Evolutionary conservation across 2,329 filamentous ascomycete genomes (phyloP), one percentile per base, ranked within the genome.

Genomic region (Nigrospora sphaerica): DNA sequence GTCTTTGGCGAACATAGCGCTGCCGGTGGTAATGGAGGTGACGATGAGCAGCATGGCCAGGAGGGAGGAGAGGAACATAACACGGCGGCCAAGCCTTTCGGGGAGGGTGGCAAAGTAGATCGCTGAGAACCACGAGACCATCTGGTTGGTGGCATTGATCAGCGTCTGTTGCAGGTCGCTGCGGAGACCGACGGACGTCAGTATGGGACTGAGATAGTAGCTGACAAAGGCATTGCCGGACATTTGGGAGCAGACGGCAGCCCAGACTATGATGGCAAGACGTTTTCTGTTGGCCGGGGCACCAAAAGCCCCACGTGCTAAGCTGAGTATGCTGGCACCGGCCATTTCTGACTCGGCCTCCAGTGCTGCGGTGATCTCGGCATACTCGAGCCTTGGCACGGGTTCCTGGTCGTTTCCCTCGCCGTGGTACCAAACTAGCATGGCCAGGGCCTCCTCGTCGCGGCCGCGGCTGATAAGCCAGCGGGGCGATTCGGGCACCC

Each of bases 131-230:
- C 40, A 45, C 44, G 45, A 40, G 42, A 46, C 49, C 23, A 53
- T 48, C 42, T 46, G 44, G n/a, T 51, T 43, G 11, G 56, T 56
- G 28, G 59, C 62, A 44, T 67, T 68, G 52, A 68, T 64, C 19
- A 59, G 45, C 23, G 61, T 57, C 48, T 68, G 63, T 6, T 54
- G 52, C 17, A 59, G 48, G 10, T 58, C 49, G 32, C 59, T 52
- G 1, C 56, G 63, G 47, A 62, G 58, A 12, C 64, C 64, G 31
- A 65, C 57, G 1, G 55, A 55, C 12, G 61, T 48, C 6, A 66
- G 55, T 14, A 68, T 57, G 10, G 56, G 51, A 33, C 51, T 49
- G 19, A 66, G 53, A 45, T 67, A 67, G 52, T 68, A 67, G 4
- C 59, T 63, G n/a, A 67, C 58, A 1, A 68, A 46, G 3, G 19